phyloP scores from a whole-genome alignment of 1,284 basidiomycete species.

The Austropuccinia psidii region DNA sequence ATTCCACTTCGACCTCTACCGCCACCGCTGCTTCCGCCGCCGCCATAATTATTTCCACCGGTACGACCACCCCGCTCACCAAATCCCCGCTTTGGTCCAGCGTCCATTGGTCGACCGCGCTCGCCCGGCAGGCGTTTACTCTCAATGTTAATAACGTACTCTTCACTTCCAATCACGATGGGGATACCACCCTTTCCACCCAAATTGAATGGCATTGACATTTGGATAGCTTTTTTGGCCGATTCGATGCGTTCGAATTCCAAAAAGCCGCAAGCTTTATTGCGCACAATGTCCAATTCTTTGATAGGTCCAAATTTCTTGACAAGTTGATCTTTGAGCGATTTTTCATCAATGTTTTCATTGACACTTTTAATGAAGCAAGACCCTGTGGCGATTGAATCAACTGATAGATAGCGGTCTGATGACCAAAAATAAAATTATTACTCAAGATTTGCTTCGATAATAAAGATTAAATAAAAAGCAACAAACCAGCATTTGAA shows the following conservation, averaged over 20 bases:
- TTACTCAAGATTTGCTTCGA: constrained; percentile 59
- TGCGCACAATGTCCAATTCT: constrained; percentile 77
- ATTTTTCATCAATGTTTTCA: constrained; percentile 62
- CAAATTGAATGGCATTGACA: constrained; percentile 58
- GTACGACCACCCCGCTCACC: constrained; percentile 45
- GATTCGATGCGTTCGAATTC: constrained; percentile 73
- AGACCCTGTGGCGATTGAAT: constrained; percentile 17
- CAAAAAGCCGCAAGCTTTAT: constrained; percentile 87
- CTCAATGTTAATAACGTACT: constrained; percentile 32
- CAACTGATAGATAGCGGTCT: constrained; percentile 5
- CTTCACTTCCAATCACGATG: constrained; percentile 52
- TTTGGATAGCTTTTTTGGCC: constrained; percentile 73
- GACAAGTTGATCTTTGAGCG: constrained; percentile 58
- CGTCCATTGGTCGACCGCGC: constrained; percentile 28
- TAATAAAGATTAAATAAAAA: constrained; percentile 62
- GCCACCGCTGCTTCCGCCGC: constrained; percentile 37
- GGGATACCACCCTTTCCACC: constrained; percentile 84
- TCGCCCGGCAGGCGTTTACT: constrained; percentile 36
- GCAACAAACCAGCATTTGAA: constrained; percentile 47
- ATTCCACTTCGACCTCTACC: constrained; percentile 36
- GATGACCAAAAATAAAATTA: constrained; percentile 4
- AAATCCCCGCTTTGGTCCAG: constrained; percentile 31
- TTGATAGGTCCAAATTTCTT: constrained; percentile 74
- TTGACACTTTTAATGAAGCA: constrained; percentile 56
- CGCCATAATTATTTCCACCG: constrained; percentile 43